Conservation (phyloP, 225 moss, liverwort and hornwort genomes). For the Antitrichia curtipendula region DNA sequence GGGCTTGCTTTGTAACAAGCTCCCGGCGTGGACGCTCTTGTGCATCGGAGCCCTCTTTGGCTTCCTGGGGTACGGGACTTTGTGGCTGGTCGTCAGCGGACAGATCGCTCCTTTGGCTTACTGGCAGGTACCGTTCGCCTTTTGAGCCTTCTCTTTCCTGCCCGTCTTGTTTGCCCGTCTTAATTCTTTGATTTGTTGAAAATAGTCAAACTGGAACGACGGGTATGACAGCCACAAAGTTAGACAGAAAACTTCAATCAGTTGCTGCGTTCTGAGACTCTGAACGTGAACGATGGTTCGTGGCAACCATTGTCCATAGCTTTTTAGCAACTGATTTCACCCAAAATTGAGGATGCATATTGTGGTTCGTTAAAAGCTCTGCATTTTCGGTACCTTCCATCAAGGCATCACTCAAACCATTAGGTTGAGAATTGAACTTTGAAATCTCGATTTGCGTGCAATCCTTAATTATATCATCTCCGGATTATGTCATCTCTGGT, state of each 20-base stretch:
- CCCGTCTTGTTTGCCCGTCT: not conserved
- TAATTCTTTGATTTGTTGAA: not conserved
- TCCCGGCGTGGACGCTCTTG: constrained; percentile 44
- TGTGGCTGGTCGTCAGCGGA: constrained; percentile 49
- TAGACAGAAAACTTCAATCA: not conserved
- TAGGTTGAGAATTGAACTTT: not conserved
- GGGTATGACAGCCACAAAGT: not conserved
- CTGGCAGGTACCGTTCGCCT: constrained; percentile 18
- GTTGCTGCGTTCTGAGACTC: not conserved
- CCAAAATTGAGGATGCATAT: not conserved
- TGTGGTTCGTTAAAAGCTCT: not conserved
- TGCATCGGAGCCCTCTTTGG: constrained; percentile 34
- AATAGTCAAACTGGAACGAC: not conserved
- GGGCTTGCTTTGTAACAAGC: constrained; percentile 35
- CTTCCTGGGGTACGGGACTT: constrained; percentile 37
- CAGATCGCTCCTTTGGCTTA: constrained; percentile 41
- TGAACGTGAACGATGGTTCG: not conserved
- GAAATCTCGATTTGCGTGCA: not conserved
- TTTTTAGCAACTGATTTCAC: not conserved
- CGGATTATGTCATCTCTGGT: not conserved
- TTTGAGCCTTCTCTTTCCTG: not conserved
- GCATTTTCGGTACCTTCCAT: not conserved
- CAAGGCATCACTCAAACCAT: not conserved
- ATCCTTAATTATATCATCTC: not conserved
- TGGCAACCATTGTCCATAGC: not conserved